phyloP scores from a whole-genome alignment of 768 basidiomycete species.

The Mycena filopes region DNA sequence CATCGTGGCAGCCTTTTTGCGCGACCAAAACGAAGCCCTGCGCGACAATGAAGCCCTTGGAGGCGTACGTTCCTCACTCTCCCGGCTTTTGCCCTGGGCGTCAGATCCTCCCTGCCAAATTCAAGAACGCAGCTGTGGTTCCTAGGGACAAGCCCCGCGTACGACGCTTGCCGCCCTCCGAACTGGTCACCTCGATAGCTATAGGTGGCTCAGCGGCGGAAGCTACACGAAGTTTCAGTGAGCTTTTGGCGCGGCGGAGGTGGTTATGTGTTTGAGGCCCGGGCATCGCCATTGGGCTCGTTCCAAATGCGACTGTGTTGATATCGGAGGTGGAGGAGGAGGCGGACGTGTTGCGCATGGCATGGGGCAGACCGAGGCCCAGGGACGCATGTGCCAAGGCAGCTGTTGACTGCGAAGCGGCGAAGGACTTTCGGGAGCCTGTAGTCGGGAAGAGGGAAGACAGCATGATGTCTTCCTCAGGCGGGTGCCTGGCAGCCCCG shows the following conservation, averaged over 20 bases:
- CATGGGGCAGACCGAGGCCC: slow-evolving; percentile 68
- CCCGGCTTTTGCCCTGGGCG: slow-evolving; percentile 59
- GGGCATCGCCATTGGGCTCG: slow-evolving; percentile 32
- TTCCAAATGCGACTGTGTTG: slow-evolving; percentile 59
- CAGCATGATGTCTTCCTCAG: slow-evolving; percentile 27
- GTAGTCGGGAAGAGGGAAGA: slow-evolving; percentile 21
- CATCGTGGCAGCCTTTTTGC: slow-evolving; percentile 52
- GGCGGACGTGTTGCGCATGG: slow-evolving; percentile 54
- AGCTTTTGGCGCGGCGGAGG: slow-evolving; percentile 66
- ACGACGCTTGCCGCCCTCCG: slow-evolving; percentile 43
- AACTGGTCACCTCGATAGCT: slow-evolving; percentile 21
- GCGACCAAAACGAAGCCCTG: slow-evolving; percentile 76
- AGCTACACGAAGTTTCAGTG: slow-evolving; percentile 50
- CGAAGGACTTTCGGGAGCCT: slow-evolving; percentile 27
- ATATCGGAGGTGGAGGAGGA: slow-evolving; percentile 57
- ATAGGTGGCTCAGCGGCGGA: slow-evolving; percentile 35
- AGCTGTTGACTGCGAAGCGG: slow-evolving; percentile 43
- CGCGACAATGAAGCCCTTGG: slow-evolving; percentile 58
- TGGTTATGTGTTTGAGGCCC: slow-evolving; percentile 34
- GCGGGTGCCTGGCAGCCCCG: not conserved
- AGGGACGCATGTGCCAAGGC: slow-evolving; percentile 67
- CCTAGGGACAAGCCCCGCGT: slow-evolving; percentile 70
- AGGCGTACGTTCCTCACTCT: slow-evolving; percentile 45
- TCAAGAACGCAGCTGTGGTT: slow-evolving; percentile 49
- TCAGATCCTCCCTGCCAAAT: slow-evolving; percentile 45